phyloP scores from a whole-genome alignment of 306 rosid species.

The Vigna trinervia region DNA sequence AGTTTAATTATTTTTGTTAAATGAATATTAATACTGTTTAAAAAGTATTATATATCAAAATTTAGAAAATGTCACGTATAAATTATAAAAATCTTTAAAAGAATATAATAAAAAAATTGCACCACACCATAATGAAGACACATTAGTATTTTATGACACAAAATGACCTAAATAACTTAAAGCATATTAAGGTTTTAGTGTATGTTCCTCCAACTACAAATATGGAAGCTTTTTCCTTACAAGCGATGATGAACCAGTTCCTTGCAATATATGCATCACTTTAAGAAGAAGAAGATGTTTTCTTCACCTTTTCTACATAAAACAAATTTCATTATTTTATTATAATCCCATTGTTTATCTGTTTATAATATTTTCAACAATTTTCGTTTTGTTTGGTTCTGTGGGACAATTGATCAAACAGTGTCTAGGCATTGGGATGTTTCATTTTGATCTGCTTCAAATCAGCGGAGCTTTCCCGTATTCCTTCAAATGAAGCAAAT shows the following conservation, averaged over 20 bases:
- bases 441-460: slow-evolving; percentile 20
- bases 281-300: slow-evolving; percentile 27
- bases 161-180: not conserved
- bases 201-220: not conserved
- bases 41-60: no score
- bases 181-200: not conserved
- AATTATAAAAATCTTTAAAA: no score
- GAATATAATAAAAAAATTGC: not conserved
- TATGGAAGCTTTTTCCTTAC: slow-evolving; percentile 19
- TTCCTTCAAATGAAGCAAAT: slow-evolving; percentile 22
- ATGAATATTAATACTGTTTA: no score
- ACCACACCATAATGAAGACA: not conserved
- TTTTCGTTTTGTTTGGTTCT: not conserved
- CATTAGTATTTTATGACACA: not conserved
- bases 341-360: not conserved
- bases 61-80: no score
- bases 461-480: slow-evolving; percentile 12
- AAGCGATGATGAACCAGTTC: slow-evolving; percentile 45
- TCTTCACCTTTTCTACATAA: slow-evolving; percentile 26
- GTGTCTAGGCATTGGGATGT: slow-evolving; percentile 1
- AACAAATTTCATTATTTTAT: slow-evolving; percentile 11
- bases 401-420: slow-evolving; percentile 12
- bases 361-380: not conserved
- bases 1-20: no score
- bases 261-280: slow-evolving; percentile 52